These are phyloP conservation scores for Croton laevigatus DNA, from an alignment of 441 rosid species.

Conservation along the genomic window DNA sequence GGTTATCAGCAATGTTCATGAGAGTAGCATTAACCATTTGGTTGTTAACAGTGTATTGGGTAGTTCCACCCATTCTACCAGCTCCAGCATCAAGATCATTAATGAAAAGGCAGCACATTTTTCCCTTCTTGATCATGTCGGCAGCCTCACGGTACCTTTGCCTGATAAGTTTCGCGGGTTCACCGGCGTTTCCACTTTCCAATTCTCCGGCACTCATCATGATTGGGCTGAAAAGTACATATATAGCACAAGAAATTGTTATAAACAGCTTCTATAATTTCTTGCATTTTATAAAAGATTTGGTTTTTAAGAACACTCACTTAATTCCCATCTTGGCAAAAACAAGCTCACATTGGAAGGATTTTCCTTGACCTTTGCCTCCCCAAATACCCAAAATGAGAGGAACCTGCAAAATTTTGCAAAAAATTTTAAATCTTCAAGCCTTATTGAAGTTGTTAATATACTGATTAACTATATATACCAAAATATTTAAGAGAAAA, in stretches of 20 bases:
- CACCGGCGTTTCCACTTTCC: conserved; percentile 98
- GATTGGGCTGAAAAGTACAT: conserved; percentile 62
- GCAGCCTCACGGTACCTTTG: conserved; percentile 99
- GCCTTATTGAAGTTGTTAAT: too few relatives aligned
- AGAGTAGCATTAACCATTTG: conserved; percentile 99
- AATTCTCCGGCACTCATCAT: conserved; percentile 99
- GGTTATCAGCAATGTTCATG: conserved; percentile 99
- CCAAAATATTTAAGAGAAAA: too few relatives aligned
- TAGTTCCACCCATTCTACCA: conserved; percentile 93
- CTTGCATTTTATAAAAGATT: neutral
- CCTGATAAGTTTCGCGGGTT: conserved; percentile 92
- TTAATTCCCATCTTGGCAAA: conserved; percentile 96
- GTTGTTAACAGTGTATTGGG: conserved; percentile 98
- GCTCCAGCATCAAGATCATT: conserved; percentile 99
- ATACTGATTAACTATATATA: too few relatives aligned
- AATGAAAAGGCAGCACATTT: conserved; percentile 95
- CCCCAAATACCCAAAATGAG: conserved; percentile 98
- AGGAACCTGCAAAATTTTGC: conserved; percentile 50
- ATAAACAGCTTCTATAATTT: neutral
- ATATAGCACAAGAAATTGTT: neutral
- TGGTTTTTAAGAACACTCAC: conserved; percentile 39
- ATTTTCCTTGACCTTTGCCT: conserved; percentile 98
- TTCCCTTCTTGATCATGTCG: conserved; percentile 88
- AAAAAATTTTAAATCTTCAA: too few relatives aligned
- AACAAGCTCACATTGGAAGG: conserved; percentile 97